Conservation (phyloP, 495 filamentous ascomycete species). For the Tuber brumale region DNA sequence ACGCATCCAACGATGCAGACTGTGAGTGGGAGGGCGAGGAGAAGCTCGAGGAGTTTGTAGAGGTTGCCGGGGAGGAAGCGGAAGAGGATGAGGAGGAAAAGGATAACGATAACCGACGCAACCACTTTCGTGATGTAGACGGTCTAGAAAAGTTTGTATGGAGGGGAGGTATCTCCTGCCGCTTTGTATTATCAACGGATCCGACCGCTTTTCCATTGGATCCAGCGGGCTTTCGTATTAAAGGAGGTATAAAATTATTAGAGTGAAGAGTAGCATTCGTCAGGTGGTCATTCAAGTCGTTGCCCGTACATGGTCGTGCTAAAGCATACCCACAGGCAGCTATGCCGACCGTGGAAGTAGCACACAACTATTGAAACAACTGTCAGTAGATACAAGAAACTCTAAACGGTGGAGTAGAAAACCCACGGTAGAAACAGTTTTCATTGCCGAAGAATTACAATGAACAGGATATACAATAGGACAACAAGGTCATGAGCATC, state of each 20-base stretch:
- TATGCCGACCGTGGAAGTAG: conserved; percentile 61
- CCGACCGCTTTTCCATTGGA: conserved; percentile 21
- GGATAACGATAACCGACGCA: conserved; percentile 37
- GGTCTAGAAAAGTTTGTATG: conserved; percentile 15
- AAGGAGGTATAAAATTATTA: conserved; percentile 38
- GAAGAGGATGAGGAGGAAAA: conserved; percentile 37
- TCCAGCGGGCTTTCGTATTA: conserved; percentile 37
- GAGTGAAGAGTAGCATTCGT: conserved; percentile 34
- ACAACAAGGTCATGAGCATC: conserved; percentile 36
- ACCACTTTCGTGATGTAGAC: conserved; percentile 37
- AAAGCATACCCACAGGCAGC: conserved; percentile 60
- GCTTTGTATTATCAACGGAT: not conserved
- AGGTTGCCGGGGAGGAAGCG: conserved; percentile 26
- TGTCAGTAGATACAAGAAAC: not conserved
- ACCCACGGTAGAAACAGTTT: conserved; percentile 62
- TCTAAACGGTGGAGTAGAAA: not conserved
- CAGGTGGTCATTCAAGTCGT: conserved; percentile 38
- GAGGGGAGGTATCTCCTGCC: conserved; percentile 15
- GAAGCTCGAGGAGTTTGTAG: conserved; percentile 31
- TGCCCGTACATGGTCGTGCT: conserved; percentile 48
- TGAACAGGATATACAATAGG: conserved; percentile 31
- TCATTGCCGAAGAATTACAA: conserved; percentile 47
- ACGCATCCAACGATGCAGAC: conserved; percentile 26
- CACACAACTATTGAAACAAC: conserved; percentile 55
- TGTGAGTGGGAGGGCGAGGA: conserved; percentile 34